Evolutionary conservation across 768 basidiomycete genomes (phyloP), one percentile per base, ranked within the genome.

Genomic region (Leccinum subgranulosum): DNA sequence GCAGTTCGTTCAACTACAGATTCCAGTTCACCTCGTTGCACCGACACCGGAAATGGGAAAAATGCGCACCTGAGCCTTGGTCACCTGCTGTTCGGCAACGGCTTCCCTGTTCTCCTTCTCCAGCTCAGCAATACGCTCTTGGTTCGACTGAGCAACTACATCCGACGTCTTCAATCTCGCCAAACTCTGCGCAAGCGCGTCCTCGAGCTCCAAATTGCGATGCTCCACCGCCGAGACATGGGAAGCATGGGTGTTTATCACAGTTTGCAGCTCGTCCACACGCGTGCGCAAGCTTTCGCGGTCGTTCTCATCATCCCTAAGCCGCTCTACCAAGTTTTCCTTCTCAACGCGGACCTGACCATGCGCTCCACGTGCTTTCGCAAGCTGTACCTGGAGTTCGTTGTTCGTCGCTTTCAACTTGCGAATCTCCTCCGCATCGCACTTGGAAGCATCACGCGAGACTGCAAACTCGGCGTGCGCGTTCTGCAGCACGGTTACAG

Each of bases 331-430:
- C 48, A 91, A 69, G 36, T 82, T 74, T 50, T 92, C 91, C 73
- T 92, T 94, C 76, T 94, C 91, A 14, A 89, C 89, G 15, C 88
- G 84, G 6, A 88, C 81, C 66, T 89, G 86, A 1, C 90, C 89
- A 63, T 90, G 86, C 14, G 85, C 84, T 21, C 84, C 83, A 53
- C 89, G 86, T 51, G 91, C 87, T 73, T 90, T 90, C 12, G 84
- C 81, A 11, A 93, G 65, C 64, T 91, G 87, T 33, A 85, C 75
- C 65, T 91, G 89, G 50, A 84, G 77, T 7, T 92, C 90, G 8
- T 81, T 75, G 67, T 90, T 91, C 17, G 77, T 64, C 1, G 64
- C 57, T 57, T 72, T 73, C 43, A 83, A 61, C 58, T 81, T 83
- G 46, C 84, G 83, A 56, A 90, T 76, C 53, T 92, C 89, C 10